These are phyloP conservation scores for Mycena rebaudengoi DNA, from an alignment of 768 basidiomycete genomes.

Conservation along the genomic window DNA sequence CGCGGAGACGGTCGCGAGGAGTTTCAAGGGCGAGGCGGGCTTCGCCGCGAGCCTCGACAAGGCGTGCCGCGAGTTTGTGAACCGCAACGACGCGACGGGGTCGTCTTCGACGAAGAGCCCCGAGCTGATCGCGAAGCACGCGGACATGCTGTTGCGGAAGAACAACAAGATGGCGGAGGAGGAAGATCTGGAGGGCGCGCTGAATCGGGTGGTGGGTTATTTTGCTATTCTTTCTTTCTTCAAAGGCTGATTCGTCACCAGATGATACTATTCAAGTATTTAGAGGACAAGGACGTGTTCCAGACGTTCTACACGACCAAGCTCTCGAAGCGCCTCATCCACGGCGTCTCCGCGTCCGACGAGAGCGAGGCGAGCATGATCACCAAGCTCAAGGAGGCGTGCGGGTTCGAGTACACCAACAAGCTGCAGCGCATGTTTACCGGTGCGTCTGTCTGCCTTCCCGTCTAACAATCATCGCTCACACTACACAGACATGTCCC, in stretches of 20 bases:
- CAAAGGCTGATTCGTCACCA: conserved; percentile 46
- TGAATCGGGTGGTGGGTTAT: conserved; percentile 86
- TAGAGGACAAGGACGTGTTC: conserved; percentile 99
- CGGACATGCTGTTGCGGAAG: conserved; percentile 91
- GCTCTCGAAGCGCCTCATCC: conserved; percentile 91
- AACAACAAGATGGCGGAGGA: conserved; percentile 96
- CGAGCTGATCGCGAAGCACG: conserved; percentile 91
- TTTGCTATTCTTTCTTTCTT: conserved; percentile 22
- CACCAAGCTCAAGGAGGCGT: conserved; percentile 94
- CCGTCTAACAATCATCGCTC: not conserved
- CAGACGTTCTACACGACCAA: conserved; percentile 97
- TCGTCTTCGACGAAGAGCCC: conserved; percentile 85
- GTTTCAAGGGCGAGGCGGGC: conserved; percentile 91
- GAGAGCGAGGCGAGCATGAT: conserved; percentile 99
- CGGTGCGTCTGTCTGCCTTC: conserved; percentile 55
- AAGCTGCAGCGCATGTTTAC: conserved; percentile 98
- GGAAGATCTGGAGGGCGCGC: conserved; percentile 85
- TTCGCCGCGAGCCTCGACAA: conserved; percentile 94
- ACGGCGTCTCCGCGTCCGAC: conserved; percentile 90
- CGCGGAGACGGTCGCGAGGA: conserved; percentile 84
- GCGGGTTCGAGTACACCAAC: conserved; percentile 96
- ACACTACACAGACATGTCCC: conserved; percentile 76
- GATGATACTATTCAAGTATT: conserved; percentile 99
- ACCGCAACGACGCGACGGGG: conserved; percentile 90
- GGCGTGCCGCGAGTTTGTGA: conserved; percentile 96